Evolutionary conservation across 805 yeast species (phyloP), one percentile per base, ranked within the genome.

Genomic region (Candida oleophila): DNA sequence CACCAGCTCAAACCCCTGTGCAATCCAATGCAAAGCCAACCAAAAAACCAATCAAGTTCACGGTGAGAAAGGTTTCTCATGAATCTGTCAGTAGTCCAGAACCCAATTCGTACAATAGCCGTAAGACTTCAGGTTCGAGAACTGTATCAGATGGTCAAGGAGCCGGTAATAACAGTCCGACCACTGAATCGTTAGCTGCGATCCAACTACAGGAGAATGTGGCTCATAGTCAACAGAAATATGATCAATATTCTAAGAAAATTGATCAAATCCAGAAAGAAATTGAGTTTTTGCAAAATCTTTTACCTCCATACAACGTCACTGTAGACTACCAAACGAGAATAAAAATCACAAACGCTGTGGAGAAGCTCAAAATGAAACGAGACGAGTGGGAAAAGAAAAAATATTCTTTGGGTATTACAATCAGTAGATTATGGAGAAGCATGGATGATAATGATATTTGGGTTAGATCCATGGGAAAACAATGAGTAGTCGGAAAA

Each of bases 221-320:
- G 37, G 55, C 52, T 20, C 44, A 51, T 12, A 56, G 65, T 11
- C 74, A 71, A 55, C 52, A 53, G 36, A 68, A 68, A 50, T 68
- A 67, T 48, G 74, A 71, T 42, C 62, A 55, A 47, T 66, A 63
- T 44, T 58, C 50, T 20, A 52, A 52, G 25, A 56, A 65, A 30
- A 64, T 69, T n/a, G 57, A 46, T 22, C 72, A 71, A 48, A 70
- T 72, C 40, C 57, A 68, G 15, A 71, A 71, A 55, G 77, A 72
- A 45, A 64, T 72, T 19, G 55, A 53, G 14, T 72, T 71, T 48
- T 65, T 72, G 48, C 51, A 61, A 18, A 65, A 64, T 37, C 60
- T 71, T 33, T 66, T 72, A 36, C 77, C 77, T 2, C 77, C 77
- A 1, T 68, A 61, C 51, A 71, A 70, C 46, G 74, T 71, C 21